A percentile compares a stretch with the other conserved stretches of the same genome.
These are phyloP conservation scores for Eruca vesicaria DNA, from an alignment of 441 rosid genomes.

Conservation along the genomic window DNA sequence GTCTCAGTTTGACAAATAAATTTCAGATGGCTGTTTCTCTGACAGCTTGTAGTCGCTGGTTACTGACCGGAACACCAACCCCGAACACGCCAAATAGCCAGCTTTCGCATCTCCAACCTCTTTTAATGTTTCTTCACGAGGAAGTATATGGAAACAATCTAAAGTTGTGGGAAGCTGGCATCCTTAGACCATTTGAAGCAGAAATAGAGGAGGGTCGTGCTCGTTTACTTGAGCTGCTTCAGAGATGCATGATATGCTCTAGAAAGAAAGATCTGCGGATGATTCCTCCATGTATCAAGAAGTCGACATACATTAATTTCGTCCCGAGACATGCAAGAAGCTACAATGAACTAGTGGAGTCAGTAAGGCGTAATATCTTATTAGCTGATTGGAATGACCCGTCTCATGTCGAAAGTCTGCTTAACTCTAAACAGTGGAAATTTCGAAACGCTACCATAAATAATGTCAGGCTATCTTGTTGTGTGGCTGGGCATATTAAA, in stretches of 20 bases:
- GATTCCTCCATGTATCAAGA: slow-evolving; percentile 95
- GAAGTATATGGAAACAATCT: slow-evolving; percentile 81
- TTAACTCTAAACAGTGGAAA: slow-evolving; percentile 95
- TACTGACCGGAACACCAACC: slow-evolving; percentile 96
- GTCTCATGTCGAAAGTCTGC: slow-evolving; percentile 94
- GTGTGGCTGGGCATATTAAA: slow-evolving; percentile 95
- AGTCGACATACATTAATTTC: slow-evolving; percentile 69
- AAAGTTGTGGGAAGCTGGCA: slow-evolving; percentile 90
- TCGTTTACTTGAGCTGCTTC: slow-evolving; percentile 72
- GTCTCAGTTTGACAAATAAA: slow-evolving; percentile 88
- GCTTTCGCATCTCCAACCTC: slow-evolving; percentile 81
- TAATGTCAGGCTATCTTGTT: slow-evolving; percentile 89
- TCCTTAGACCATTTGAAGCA: slow-evolving; percentile 90
- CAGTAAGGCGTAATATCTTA: slow-evolving; percentile 86
- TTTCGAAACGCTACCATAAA: slow-evolving; percentile 64
- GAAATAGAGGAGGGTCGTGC: slow-evolving; percentile 86
- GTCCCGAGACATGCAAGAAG: slow-evolving; percentile 80
- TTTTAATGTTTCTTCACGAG: slow-evolving; percentile 93
- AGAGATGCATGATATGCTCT: slow-evolving; percentile 90
- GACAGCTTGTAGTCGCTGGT: slow-evolving; percentile 80
- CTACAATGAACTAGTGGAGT: slow-evolving; percentile 91
- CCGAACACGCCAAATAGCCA: slow-evolving; percentile 91
- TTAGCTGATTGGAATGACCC: slow-evolving; percentile 99
- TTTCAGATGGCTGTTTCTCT: slow-evolving; percentile 95
- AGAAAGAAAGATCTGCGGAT: slow-evolving; percentile 83